Conservation (phyloP, 176 grass and related monocot genomes). For the Oryza rufipogon region DNA sequence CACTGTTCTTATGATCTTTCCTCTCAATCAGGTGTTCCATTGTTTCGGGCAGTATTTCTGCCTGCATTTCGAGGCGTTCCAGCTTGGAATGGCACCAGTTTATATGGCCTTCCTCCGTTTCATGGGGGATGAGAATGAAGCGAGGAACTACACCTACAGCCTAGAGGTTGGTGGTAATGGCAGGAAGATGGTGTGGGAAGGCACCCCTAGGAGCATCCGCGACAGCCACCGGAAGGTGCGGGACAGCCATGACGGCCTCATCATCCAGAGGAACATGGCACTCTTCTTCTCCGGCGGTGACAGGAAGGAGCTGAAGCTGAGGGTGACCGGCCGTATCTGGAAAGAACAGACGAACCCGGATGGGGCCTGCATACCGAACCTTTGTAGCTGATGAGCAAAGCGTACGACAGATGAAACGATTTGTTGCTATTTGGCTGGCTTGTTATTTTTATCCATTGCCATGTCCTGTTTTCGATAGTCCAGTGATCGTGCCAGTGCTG, state of each 20-base stretch:
- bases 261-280: conserved; percentile 90
- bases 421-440: conserved; percentile 49
- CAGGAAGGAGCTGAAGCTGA: conserved; percentile 74
- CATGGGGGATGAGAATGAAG: conserved; percentile 91
- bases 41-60: conserved; percentile 96
- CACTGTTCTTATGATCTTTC: conserved; percentile 12
- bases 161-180: conserved; percentile 78
- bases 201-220: conserved; percentile 81
- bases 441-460: conserved; percentile 45
- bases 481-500: conserved; percentile 27
- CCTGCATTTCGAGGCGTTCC: conserved; percentile 90
- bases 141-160: conserved; percentile 80
- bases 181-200: conserved; percentile 87
- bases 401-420: conserved; percentile 17
- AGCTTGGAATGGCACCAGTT: conserved; percentile 79
- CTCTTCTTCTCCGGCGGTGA: conserved; percentile 80
- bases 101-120: conserved; percentile 94
- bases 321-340: conserved; percentile 75
- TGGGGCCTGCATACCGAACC: conserved; percentile 69
- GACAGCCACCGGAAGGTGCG: conserved; percentile 84
- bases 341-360: conserved; percentile 73
- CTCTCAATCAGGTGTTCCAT: conserved; percentile 70
- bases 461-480: conserved; percentile 42
- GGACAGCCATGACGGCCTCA: conserved; percentile 86
- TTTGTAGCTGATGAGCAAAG: conserved; percentile 73